These are phyloP conservation scores for Hypoxylon crocopeplum DNA, from an alignment of 495 filamentous ascomycete genomes.

Conservation along the genomic window DNA sequence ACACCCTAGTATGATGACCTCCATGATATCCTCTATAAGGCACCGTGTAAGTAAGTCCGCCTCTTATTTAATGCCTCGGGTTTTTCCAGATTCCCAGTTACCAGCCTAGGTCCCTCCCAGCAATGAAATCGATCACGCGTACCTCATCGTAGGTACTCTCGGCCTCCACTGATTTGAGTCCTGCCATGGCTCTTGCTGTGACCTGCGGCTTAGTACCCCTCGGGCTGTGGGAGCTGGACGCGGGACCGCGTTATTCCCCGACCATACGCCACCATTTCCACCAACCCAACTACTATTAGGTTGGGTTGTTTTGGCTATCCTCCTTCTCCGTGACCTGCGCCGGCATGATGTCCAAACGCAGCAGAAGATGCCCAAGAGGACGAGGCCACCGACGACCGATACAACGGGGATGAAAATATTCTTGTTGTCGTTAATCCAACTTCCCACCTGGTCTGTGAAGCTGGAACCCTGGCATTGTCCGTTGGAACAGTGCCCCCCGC, in stretches of 20 bases:
- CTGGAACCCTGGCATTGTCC: slow-evolving; percentile 72
- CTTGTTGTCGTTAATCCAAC: slow-evolving; percentile 75
- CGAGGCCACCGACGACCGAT: slow-evolving; percentile 68
- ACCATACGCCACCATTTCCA: slow-evolving; percentile 27
- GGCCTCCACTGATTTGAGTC: slow-evolving; percentile 17
- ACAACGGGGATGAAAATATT: slow-evolving; percentile 78
- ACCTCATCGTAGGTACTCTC: slow-evolving; percentile 29
- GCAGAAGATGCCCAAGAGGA: slow-evolving; percentile 66
- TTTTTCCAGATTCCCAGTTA: slow-evolving; percentile 24
- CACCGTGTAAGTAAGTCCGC: background rate
- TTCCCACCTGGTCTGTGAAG: slow-evolving; percentile 63
- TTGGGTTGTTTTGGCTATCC: slow-evolving; percentile 27
- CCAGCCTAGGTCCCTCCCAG: slow-evolving; percentile 32
- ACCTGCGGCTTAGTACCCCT: slow-evolving; percentile 2
- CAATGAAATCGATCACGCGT: slow-evolving; percentile 27
- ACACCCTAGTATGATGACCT: slow-evolving; percentile 28
- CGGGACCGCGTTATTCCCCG: background rate
- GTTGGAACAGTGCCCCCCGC: slow-evolving; percentile 79
- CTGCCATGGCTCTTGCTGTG: slow-evolving; percentile 34
- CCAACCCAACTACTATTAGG: slow-evolving; percentile 38
- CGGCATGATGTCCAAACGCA: slow-evolving; percentile 67
- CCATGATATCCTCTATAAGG: slow-evolving; percentile 19
- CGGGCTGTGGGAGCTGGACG: slow-evolving; percentile 20
- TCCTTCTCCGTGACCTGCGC: slow-evolving; percentile 40
- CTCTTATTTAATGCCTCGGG: slow-evolving; percentile 1